Evolutionary conservation across 2,329 filamentous ascomycete species (phyloP).

Genomic region (Byssothecium circinans): DNA sequence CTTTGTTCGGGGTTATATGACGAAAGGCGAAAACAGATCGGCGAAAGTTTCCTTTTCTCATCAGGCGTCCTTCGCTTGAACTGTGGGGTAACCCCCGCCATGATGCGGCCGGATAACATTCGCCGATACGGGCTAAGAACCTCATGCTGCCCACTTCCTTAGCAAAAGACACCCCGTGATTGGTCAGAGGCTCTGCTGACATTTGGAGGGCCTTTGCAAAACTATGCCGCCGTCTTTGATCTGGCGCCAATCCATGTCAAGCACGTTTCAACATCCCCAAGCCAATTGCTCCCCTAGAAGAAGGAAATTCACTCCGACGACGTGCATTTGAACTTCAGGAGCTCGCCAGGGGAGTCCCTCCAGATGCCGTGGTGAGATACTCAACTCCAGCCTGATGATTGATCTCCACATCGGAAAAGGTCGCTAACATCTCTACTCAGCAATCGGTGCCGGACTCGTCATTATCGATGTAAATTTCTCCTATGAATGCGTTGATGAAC

Average conservation of each 20-base stretch:
- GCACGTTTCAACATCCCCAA: neutral
- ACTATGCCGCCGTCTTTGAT: neutral
- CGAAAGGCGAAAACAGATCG: slow-evolving; percentile 3
- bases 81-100: slow-evolving; percentile 24
- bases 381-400: neutral
- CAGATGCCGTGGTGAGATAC: slow-evolving; percentile 40
- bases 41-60: slow-evolving; percentile 18
- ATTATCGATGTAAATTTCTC: slow-evolving; percentile 37
- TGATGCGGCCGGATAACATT: neutral
- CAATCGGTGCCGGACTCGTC: slow-evolving; percentile 43
- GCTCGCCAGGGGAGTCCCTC: slow-evolving; percentile 5
- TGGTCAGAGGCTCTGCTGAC: neutral
- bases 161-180: neutral
- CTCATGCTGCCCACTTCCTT: neutral
- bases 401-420: too few relatives aligned
- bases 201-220: neutral
- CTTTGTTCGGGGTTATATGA: slow-evolving; percentile 1
- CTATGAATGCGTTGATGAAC: neutral
- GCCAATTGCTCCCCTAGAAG: neutral
- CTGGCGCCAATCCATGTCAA: neutral
- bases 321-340: slow-evolving; percentile 8
- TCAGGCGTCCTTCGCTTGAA: neutral
- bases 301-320: slow-evolving; percentile 27
- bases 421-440: slow-evolving; percentile 12
- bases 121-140: neutral